Evolutionary conservation across 768 basidiomycete species (phyloP), one percentile per base, ranked within the genome.

Genomic region (Macrolepiota dolichaula): DNA sequence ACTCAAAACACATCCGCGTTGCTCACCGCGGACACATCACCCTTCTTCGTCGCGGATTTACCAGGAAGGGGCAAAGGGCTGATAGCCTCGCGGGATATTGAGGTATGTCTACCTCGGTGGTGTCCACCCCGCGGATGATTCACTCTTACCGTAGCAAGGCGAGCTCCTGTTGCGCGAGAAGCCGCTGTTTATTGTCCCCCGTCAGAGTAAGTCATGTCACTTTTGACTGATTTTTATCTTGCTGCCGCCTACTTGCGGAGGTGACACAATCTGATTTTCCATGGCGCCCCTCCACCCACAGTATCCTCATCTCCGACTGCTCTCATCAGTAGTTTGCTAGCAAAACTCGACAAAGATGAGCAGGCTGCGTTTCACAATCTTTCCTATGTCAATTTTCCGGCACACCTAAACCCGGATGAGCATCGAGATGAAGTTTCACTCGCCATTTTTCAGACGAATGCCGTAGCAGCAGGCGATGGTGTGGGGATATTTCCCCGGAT

Each of bases 401-500:
- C 71, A 38, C 63, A 74, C 32, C 62, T 81, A 32, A 69, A 77
- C 51, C 78, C 73, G 24, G 73, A 62, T 63, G 70, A 65, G 51
- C 73, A 75, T 63, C 71, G 67, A 38, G 76, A 78, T 17, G 74
- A 81, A 66, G 71, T 85, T n/a, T 83, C 83, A 0, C 72, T 89
- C 17, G 84, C 85, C 0, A 88, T 86, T 59, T 85, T 88, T 68
- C 79, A 86, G 68, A 88, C 87, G 2, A 89, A 89, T 65, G 84
- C 84, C 1, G 83, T 88, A 6, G 72, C 80, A 2, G 80, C 85
- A 3, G 85, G 83, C 1, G 71, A 75, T 1, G 67, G 72, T 19
- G 81, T 82, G 2, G 87, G 86, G 0, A 75, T 90, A n/a, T 89
- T 88, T 68, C 86, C 86, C n/a, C 74, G 69, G 22, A 86, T 84